phyloP scores from a whole-genome alignment of 129 eudicot genomes.

The Sambucus nigra region DNA sequence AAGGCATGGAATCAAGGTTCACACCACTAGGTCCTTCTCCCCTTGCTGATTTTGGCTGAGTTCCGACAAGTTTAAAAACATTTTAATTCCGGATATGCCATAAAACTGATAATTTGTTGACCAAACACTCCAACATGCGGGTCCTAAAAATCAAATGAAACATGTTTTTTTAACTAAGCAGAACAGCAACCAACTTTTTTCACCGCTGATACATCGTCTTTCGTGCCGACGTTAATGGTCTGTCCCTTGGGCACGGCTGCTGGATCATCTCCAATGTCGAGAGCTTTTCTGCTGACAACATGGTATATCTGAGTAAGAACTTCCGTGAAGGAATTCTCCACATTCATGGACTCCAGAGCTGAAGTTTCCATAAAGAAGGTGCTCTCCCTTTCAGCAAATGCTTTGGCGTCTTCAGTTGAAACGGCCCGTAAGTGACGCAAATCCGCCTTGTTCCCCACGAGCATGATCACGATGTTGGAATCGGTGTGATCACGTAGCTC shows the following conservation, averaged over 20 bases:
- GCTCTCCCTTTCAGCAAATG: slow-evolving; percentile 52
- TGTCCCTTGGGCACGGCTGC: slow-evolving; percentile 63
- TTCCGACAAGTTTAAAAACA: not conserved
- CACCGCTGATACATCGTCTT: slow-evolving; percentile 67
- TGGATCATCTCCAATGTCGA: slow-evolving; percentile 47
- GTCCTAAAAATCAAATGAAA: no score
- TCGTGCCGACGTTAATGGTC: slow-evolving; percentile 47
- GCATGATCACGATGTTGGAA: slow-evolving; percentile 63
- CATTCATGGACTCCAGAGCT: slow-evolving; percentile 63
- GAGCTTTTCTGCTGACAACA: slow-evolving; percentile 58
- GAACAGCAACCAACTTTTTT: slow-evolving; percentile 64
- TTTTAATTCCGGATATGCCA: slow-evolving; percentile 1
- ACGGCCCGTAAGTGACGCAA: slow-evolving; percentile 65
- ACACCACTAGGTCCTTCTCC: slow-evolving; percentile 1
- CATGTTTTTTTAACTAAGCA: slow-evolving; percentile 31
- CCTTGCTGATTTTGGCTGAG: not conserved
- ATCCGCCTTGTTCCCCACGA: slow-evolving; percentile 69
- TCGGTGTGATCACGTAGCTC: slow-evolving; percentile 73
- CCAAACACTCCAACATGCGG: no score
- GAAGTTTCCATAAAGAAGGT: slow-evolving; percentile 73
- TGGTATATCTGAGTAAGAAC: slow-evolving; percentile 60
- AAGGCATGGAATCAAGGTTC: no score
- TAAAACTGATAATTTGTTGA: slow-evolving; percentile 8
- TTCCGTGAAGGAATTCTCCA: slow-evolving; percentile 61
- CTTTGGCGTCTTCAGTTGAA: slow-evolving; percentile 47